Base-by-base conservation (phyloP, 257 asterid genomes). In the Plectranthus barbatus region DNA sequence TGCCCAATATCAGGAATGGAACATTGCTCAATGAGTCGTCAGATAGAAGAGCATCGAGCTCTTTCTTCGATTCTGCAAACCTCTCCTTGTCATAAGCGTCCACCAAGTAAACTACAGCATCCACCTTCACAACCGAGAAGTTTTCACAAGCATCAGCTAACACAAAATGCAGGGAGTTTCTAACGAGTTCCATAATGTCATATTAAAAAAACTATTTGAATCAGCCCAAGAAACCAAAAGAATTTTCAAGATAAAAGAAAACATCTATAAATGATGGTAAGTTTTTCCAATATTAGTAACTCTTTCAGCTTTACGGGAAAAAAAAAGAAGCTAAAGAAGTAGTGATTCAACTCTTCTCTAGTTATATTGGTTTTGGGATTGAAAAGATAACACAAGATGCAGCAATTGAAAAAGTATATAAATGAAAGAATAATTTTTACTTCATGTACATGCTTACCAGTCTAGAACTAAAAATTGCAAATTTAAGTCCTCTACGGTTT, bases 31-130 rank as follows among this genome's bases (percentile, higher is more conserved):
- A 70, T 21, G 86, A 58, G 40, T 77, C 83, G 6, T 81, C 86
- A 4, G 74, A 81, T 9, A 81, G 81, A 66, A 81, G 86, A 39
- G 81, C 86, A 75, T 78, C 84, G 0, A 81, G 83, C 78, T 81
- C 86, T 46, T 78, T 81, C 77, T 81, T 81, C 5, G 86, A 81
- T 62, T 81, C 86, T 14, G 83, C 81, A 69, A 80, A 66, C 72
- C 86, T 74, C 73, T 80, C 86, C 73, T 77, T 80, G 79, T 80
- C 86, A 17, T 68, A 77, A 2, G 86, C 83, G 55, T 80, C 86
- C 53, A 80, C 86, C 6, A 80, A 59, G 75, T 80, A 80, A 58
- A 80, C 83, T 42, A 80, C 83, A 24, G 86, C 86, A 60, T 80
- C 86, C 66, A 80, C 85, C 85, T 80, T 69, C 67, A 19, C 66